A percentile compares a stretch with the other conserved stretches of the same genome.
Evolutionary conservation across 2,329 filamentous ascomycete genomes (phyloP).

Genomic region (Colletotrichum lentis): DNA sequence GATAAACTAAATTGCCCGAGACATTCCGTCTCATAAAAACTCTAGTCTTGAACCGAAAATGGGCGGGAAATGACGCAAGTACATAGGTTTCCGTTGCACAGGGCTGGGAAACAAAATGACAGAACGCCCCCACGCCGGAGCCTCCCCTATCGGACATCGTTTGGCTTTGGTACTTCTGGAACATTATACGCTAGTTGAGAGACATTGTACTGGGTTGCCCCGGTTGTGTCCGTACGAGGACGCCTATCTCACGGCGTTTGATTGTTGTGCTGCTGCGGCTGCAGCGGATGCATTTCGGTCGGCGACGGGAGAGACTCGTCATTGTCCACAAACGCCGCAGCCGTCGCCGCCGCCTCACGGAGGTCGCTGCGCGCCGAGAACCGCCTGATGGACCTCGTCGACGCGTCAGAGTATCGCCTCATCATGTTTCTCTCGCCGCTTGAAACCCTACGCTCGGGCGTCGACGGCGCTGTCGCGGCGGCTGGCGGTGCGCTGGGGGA

Average conservation of each 20-base stretch:
- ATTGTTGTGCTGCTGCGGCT: constrained; percentile 15
- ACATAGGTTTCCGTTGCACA: background rate
- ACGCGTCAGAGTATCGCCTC: constrained; percentile 33
- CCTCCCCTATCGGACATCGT: background rate
- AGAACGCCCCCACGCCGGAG: background rate
- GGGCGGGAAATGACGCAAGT: background rate
- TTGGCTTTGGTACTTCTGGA: background rate
- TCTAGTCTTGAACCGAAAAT: background rate
- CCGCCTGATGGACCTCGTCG: constrained; percentile 27
- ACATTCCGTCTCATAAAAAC: constrained; percentile 4
- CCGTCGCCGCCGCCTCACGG: constrained; percentile 31
- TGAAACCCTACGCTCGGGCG: constrained; percentile 22
- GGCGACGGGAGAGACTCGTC: constrained; percentile 23
- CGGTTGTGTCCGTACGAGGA: no score
- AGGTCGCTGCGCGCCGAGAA: constrained; percentile 33
- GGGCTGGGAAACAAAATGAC: background rate
- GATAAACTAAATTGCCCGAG: background rate
- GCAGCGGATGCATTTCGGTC: constrained; percentile 26
- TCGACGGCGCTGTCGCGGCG: constrained; percentile 23
- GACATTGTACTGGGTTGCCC: background rate
- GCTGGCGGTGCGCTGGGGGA: constrained; percentile 3
- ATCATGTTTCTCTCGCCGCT: constrained; percentile 21
- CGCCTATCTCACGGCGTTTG: constrained; percentile 6
- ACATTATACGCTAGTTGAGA: background rate
- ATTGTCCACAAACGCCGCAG: constrained; percentile 27